phyloP scores from a whole-genome alignment of 257 asterid genomes.

The Scutellaria baicalensis region DNA sequence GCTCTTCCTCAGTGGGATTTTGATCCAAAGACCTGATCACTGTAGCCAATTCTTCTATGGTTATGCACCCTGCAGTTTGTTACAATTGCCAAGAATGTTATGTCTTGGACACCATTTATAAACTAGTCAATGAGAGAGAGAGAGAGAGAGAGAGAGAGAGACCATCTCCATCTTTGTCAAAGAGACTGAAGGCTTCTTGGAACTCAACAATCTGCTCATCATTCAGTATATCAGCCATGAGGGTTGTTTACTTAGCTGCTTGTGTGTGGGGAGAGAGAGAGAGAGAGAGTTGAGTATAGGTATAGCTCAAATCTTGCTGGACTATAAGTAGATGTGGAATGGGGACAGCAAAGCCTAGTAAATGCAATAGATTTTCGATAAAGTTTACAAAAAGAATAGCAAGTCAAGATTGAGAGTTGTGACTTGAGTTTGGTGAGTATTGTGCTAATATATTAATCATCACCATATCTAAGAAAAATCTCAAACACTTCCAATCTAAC shows the following conservation, averaged over 20 bases:
- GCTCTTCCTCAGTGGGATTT: conserved; percentile 38
- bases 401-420: conserved; percentile 11
- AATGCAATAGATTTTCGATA: conserved; percentile 11
- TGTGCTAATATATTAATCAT: background rate
- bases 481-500: background rate
- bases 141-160: background rate
- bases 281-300: conserved; percentile 31
- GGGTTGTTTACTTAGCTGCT: background rate
- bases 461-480: conserved; percentile 2
- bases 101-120: background rate
- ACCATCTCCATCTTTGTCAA: conserved; percentile 49
- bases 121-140: too few species aligned
- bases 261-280: background rate
- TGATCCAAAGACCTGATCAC: conserved; percentile 37
- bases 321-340: conserved; percentile 34
- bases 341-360: conserved; percentile 21
- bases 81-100: background rate
- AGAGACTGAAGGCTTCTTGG: conserved; percentile 34
- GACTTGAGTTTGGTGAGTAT: conserved; percentile 16
- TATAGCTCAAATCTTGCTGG: conserved; percentile 40
- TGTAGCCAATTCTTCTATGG: conserved; percentile 35
- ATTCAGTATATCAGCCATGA: conserved; percentile 25
- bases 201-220: conserved; percentile 31
- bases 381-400: conserved; percentile 5
- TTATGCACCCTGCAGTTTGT: conserved; percentile 33